phyloP scores from a whole-genome alignment of 2,329 filamentous ascomycete species.

The Colletotrichum tanaceti region DNA sequence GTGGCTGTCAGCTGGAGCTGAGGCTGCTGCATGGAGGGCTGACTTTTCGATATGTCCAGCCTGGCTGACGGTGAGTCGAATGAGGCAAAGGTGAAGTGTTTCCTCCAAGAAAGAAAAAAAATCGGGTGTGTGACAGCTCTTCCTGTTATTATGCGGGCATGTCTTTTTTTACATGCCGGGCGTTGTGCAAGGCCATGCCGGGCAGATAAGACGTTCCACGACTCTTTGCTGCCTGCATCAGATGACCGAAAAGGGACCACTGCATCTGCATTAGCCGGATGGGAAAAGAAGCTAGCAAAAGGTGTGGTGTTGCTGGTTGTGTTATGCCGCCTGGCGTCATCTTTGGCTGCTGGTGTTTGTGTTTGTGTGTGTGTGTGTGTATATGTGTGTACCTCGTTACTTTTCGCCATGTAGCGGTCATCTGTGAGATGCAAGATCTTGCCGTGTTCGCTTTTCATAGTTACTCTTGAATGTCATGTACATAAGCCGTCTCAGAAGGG shows the following conservation, averaged over 20 bases:
- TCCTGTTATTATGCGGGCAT: too few relatives aligned
- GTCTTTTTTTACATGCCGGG: neutral
- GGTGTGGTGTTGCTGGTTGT: neutral
- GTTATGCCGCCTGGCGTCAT: neutral
- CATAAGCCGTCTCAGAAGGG: too few relatives aligned
- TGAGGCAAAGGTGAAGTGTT: neutral
- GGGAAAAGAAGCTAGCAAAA: neutral
- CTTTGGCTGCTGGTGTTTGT: too few relatives aligned
- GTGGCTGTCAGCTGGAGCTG: too few relatives aligned
- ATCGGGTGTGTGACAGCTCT: too few relatives aligned
- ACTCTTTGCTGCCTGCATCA: too few relatives aligned
- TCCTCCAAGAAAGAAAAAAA: neutral
- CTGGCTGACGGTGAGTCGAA: neutral
- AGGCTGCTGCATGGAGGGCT: neutral
- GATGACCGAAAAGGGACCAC: neutral
- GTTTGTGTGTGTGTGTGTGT: too few relatives aligned
- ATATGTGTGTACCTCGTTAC: neutral
- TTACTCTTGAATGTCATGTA: too few relatives aligned
- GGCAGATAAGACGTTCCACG: neutral
- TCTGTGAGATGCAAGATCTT: too few relatives aligned
- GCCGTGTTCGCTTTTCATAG: too few relatives aligned
- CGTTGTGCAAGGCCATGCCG: neutral
- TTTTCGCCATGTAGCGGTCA: too few relatives aligned
- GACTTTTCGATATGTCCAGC: neutral
- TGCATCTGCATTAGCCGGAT: slow-evolving; percentile 8